Percentiles rank a stretch among this genome's conserved stretches.
Evolutionary conservation across 2,329 filamentous ascomycete species (phyloP).

Genomic region (Gaeumannomyces tritici): DNA sequence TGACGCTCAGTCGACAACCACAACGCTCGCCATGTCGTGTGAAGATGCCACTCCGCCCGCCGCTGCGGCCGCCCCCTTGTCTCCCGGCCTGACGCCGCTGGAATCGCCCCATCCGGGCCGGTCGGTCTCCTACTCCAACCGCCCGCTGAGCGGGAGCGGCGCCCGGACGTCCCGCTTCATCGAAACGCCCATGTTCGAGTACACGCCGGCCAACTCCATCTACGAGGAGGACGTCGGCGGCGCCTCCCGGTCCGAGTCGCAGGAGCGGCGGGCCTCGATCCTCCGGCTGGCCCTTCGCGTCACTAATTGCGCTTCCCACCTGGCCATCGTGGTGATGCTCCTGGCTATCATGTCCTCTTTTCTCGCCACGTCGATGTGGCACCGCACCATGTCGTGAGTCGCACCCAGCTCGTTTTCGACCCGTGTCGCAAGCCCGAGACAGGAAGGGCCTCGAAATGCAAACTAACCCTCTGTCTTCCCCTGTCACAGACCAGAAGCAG

Average conservation of each 20-base stretch:
- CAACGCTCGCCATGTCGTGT: neutral
- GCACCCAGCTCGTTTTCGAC: neutral
- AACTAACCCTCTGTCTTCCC: neutral
- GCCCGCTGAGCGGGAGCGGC: neutral
- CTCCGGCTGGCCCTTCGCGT: slow-evolving; percentile 6
- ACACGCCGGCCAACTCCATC: slow-evolving; percentile 16
- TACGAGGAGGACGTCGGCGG: slow-evolving; percentile 9
- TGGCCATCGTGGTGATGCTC: slow-evolving; percentile 10
- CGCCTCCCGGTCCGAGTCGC: slow-evolving; percentile 1
- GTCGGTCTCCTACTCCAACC: neutral
- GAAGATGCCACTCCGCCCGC: neutral
- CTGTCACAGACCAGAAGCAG: slow-evolving; percentile 16
- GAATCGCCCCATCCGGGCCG: neutral
- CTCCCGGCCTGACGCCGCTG: neutral
- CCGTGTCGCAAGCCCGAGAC: neutral
- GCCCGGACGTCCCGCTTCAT: slow-evolving; percentile 13
- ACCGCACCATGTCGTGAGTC: slow-evolving; percentile 4
- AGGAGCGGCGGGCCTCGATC: slow-evolving; percentile 3
- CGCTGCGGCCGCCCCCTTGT: neutral
- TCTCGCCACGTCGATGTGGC: slow-evolving; percentile 6
- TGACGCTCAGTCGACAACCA: neutral
- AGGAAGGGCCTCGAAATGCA: neutral
- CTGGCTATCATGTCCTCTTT: slow-evolving; percentile 11
- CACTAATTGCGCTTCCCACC: slow-evolving; percentile 10
- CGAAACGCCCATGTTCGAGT: slow-evolving; percentile 17